Evolutionary conservation across 495 filamentous ascomycete genomes (phyloP).

Genomic region (Xylaria flabelliformis): DNA sequence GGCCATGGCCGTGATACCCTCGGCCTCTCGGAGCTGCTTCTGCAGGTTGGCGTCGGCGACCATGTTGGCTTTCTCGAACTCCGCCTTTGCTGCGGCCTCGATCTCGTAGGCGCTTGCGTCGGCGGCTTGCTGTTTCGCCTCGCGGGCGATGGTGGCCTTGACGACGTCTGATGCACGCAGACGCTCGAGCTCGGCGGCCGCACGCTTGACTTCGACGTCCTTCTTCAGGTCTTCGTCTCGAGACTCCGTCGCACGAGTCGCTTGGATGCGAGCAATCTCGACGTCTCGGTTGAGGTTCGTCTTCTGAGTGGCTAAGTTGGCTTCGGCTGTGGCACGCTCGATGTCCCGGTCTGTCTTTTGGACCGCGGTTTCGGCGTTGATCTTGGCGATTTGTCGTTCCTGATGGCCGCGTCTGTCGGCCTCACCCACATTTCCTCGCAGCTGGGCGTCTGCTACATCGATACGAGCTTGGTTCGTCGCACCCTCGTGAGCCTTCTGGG

Average conservation of each 20-base stretch:
- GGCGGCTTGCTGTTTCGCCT: conserved; percentile 75
- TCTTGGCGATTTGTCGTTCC: conserved; percentile 81
- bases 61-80: conserved; percentile 64
- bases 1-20: conserved; percentile 75
- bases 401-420: conserved; percentile 76
- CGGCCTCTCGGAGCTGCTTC: conserved; percentile 71
- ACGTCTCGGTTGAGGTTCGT: conserved; percentile 73
- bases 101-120: conserved; percentile 69
- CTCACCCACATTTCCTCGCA: conserved; percentile 80
- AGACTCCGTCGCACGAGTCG: conserved; percentile 71
- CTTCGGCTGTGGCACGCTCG: conserved; percentile 78
- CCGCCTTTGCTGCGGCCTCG: conserved; percentile 62
- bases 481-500: conserved; percentile 81
- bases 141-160: conserved; percentile 73
- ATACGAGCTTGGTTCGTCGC: conserved; percentile 79
- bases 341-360: conserved; percentile 82
- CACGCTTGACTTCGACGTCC: conserved; percentile 74
- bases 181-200: conserved; percentile 78
- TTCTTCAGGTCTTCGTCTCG: conserved; percentile 78
- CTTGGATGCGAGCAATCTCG: conserved; percentile 72
- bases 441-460: conserved; percentile 80
- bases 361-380: conserved; percentile 80
- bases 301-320: conserved; percentile 71
- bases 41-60: conserved; percentile 69
- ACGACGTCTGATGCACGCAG: conserved; percentile 77